These are phyloP conservation scores for Colletotrichum phormii DNA, from an alignment of 2,329 filamentous ascomycete genomes.

Conservation along the genomic window DNA sequence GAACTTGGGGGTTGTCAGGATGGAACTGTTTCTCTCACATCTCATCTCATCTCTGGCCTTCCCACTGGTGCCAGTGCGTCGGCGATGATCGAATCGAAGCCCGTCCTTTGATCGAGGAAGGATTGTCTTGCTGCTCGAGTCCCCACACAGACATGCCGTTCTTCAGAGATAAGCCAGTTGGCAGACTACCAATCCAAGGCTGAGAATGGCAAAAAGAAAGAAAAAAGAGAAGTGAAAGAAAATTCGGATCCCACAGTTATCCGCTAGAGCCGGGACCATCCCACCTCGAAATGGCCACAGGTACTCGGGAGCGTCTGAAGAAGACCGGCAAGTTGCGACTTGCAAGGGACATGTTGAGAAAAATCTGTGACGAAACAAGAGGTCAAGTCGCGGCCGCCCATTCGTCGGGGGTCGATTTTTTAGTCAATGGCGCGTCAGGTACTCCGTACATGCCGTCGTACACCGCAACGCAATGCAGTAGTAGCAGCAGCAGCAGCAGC, in stretches of 20 bases:
- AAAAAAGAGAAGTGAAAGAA: neutral
- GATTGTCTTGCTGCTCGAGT: neutral
- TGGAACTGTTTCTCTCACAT: slow-evolving; percentile 29
- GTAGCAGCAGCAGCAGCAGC: neutral
- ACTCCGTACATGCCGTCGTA: slow-evolving; percentile 3
- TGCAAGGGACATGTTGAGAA: neutral
- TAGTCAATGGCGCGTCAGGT: slow-evolving; percentile 11
- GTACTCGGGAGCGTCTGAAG: slow-evolving; percentile 8
- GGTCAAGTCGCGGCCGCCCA: slow-evolving; percentile 31
- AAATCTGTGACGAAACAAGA: slow-evolving; percentile 37
- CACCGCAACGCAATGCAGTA: neutral
- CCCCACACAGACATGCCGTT: neutral
- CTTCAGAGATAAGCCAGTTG: slow-evolving; percentile 11
- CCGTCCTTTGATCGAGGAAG: slow-evolving; percentile 13
- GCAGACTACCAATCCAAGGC: neutral
- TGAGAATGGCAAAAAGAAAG: neutral
- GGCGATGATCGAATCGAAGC: neutral
- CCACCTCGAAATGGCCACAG: neutral
- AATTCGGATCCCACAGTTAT: neutral
- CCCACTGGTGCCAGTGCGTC: slow-evolving; percentile 2
- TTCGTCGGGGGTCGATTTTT: slow-evolving; percentile 15
- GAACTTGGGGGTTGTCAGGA: neutral
- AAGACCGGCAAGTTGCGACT: neutral
- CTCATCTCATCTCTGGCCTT: slow-evolving; percentile 30
- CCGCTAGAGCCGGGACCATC: slow-evolving; percentile 22